Evolutionary conservation across 2,329 filamentous ascomycete species (phyloP).

Genomic region (Lachnellula arida): DNA sequence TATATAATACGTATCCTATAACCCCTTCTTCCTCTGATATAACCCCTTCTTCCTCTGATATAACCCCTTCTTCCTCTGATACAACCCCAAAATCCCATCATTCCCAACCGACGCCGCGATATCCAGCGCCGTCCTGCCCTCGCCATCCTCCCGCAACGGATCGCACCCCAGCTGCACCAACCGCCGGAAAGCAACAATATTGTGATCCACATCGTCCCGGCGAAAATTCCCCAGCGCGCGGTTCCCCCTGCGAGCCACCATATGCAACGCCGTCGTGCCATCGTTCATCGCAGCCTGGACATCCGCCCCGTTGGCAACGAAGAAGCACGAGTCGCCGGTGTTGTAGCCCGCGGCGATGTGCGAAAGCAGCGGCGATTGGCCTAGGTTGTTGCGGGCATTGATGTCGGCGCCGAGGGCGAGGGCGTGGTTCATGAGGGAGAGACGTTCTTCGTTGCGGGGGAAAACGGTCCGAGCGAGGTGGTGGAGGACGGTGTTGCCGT

Average conservation of each 20-base stretch:
- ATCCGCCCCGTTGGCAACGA: conserved; percentile 1
- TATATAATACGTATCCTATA: too few relatives aligned
- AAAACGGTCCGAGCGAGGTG: conserved; percentile 1
- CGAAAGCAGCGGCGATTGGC: conserved; percentile 1
- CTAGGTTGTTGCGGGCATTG: conserved; percentile 8
- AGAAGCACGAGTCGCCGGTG: background rate
- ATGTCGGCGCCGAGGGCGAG: conserved; percentile 10
- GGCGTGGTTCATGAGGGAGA: background rate
- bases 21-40: too few relatives aligned
- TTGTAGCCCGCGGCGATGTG: background rate
- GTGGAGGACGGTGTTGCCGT: conserved; percentile 13
- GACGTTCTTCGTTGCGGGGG: background rate
- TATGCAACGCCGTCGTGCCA: background rate
- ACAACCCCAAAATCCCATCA: conserved; percentile 13
- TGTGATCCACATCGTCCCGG: background rate
- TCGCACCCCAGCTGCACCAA: conserved; percentile 5
- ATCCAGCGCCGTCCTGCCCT: conserved; percentile 16
- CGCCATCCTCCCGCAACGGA: conserved; percentile 14
- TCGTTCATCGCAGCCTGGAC: background rate
- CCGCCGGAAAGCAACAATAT: background rate
- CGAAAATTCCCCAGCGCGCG: background rate
- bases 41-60: too few relatives aligned
- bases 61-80: conserved; percentile 6
- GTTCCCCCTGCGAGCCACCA: background rate
- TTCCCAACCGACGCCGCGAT: conserved; percentile 12